phyloP scores from a whole-genome alignment of 2,329 filamentous ascomycete genomes.

The Trichophyton rubrum region DNA sequence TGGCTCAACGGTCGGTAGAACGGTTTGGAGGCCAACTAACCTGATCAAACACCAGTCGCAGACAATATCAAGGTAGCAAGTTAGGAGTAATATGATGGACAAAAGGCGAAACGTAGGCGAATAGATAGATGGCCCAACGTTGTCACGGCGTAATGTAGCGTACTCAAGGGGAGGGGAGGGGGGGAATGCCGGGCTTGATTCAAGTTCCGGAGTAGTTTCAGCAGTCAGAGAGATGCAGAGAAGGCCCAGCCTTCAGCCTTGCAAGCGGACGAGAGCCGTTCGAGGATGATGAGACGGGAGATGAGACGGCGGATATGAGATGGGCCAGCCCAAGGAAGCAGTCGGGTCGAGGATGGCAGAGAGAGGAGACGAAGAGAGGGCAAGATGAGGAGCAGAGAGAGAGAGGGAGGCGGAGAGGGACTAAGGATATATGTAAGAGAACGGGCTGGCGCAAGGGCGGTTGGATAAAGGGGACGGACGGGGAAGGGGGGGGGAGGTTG shows the following conservation, averaged over 20 bases:
- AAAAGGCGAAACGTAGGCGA: constrained; percentile 15
- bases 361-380: not conserved
- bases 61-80: not conserved
- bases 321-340: constrained; percentile 13
- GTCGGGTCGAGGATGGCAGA: constrained; percentile 10
- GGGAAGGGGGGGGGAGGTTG: too few relatives aligned
- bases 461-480: too few relatives aligned
- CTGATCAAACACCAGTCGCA: constrained; percentile 1
- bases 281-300: constrained; percentile 11
- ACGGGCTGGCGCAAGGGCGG: constrained; percentile 3
- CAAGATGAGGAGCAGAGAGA: constrained; percentile 7
- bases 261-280: constrained; percentile 4
- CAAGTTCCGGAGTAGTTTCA: not conserved
- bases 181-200: not conserved
- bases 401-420: not conserved
- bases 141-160: not conserved
- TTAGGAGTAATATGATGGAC: not conserved
- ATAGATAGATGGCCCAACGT: constrained; percentile 1
- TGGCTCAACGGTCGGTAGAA: not conserved
- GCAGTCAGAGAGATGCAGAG: constrained; percentile 3
- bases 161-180: not conserved
- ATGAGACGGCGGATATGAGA: constrained; percentile 8
- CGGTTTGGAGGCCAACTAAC: not conserved
- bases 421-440: constrained; percentile 4
- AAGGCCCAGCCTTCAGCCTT: constrained; percentile 4